Evolutionary conservation across 2,329 filamentous ascomycete genomes (phyloP), one percentile per base, ranked within the genome.

Genomic region (Colletotrichum chlorophyti): DNA sequence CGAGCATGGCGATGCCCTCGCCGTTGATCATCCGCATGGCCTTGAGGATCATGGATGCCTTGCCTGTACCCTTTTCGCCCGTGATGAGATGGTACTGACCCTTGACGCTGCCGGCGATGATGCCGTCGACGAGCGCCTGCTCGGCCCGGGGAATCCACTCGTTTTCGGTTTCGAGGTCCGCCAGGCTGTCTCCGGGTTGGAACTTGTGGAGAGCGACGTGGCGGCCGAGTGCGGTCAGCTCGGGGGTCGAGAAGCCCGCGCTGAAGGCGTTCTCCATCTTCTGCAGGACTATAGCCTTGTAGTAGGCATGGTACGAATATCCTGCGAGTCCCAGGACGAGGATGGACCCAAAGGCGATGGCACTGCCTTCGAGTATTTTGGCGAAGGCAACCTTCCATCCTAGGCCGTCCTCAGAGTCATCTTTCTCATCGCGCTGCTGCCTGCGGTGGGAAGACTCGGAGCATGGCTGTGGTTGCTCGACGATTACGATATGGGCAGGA

Each of bases 201-300:
- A 58, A 7, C 67, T 58, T 58, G 26, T 58, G 74, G 42, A 68
- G 64, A 37, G 70, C 68, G 32, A 75, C 73, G 19, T 66, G 67
- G 3, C 74, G 75, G 35, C 68, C 68, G 21, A 73, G 69, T 2
- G 81, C 82, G 1, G 85, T 85, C 42, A 89, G 73, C 59, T 84
- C 88, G 23, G 84, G 80, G 42, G 84, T 85, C 2, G 85, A 87
- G 65, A 91, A 88, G 11, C 88, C 88, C 6, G 85, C 84, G 6
- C 82, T 78, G 70, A 91, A 91, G 3, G 88, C 88, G 68, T 88
- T 86, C 67, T 90, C 86, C 77, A 91, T 90, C 72, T 91, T 91
- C 61, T 84, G 75, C 31, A 91, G 73, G n/a, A 91, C 84, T 60
- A 88, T 76, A 65, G 82, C 75, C 71, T 91, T 91, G 78, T 91